Conservation (phyloP, 192 early-diverging fungal species). For the Chytriomyces sp. region DNA sequence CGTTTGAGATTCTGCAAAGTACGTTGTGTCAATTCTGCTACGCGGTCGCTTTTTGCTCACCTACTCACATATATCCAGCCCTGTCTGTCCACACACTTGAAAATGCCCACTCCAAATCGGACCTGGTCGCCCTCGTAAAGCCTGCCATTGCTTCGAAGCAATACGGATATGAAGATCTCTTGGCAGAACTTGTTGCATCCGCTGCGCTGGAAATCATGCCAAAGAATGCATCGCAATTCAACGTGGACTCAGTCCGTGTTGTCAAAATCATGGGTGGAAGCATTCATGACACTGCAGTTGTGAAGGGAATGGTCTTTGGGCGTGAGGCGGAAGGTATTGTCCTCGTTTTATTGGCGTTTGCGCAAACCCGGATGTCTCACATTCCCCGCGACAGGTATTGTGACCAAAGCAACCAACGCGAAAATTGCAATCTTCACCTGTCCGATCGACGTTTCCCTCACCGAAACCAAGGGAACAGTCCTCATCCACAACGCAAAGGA, state of each 20-base stretch:
- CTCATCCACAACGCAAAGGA: slow-evolving; percentile 94
- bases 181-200: slow-evolving; percentile 79
- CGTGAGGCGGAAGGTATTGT: slow-evolving; percentile 80
- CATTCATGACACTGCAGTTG: slow-evolving; percentile 86
- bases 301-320: slow-evolving; percentile 97
- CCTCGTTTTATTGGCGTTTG: slow-evolving; percentile 5
- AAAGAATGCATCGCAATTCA: slow-evolving; percentile 83
- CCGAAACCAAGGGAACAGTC: slow-evolving; percentile 99
- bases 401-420: slow-evolving; percentile 75
- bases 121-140: slow-evolving; percentile 77
- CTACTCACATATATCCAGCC: slow-evolving; percentile 45
- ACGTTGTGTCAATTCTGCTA: slow-evolving; percentile 22
- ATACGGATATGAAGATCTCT: slow-evolving; percentile 92
- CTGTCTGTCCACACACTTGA: slow-evolving; percentile 71
- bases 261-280: slow-evolving; percentile 96
- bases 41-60: not conserved
- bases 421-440: slow-evolving; percentile 96
- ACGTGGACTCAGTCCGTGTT: slow-evolving; percentile 93
- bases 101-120: slow-evolving; percentile 43
- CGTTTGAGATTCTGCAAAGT: slow-evolving; percentile 83
- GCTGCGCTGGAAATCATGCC: slow-evolving; percentile 91
- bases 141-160: slow-evolving; percentile 91
- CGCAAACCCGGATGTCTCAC: not conserved
- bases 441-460: slow-evolving; percentile 89
- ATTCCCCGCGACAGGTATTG: slow-evolving; percentile 54